These are phyloP conservation scores for Colletotrichum musae DNA, from an alignment of 2,329 filamentous ascomycete genomes.

Conservation along the genomic window DNA sequence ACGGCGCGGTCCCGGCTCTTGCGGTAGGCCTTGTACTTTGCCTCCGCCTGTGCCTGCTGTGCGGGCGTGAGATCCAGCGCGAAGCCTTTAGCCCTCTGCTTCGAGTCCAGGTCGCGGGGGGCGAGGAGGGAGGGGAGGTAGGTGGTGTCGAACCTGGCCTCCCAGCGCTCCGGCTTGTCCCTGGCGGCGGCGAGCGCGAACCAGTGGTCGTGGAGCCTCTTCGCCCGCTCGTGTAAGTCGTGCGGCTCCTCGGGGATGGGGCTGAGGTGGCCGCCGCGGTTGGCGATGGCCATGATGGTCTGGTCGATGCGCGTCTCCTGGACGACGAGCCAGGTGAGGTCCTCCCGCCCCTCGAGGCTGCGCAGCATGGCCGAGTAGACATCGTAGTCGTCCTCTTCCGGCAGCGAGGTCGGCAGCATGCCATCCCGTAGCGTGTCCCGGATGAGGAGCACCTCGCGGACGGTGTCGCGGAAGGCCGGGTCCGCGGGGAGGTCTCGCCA, in stretches of 20 bases:
- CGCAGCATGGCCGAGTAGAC: conserved; percentile 30
- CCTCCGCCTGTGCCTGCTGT: conserved; percentile 31
- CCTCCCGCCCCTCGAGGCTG: conserved; percentile 32
- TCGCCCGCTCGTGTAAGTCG: conserved; percentile 26
- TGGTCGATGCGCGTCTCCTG: conserved; percentile 34
- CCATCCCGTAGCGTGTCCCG: conserved; percentile 35
- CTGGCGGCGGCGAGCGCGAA: conserved; percentile 7
- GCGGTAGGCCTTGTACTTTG: conserved; percentile 37
- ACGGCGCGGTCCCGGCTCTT: conserved; percentile 34
- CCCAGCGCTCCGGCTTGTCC: conserved; percentile 35
- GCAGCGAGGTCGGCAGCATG: conserved; percentile 32
- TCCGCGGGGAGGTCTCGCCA: conserved; percentile 37
- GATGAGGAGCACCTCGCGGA: conserved; percentile 33
- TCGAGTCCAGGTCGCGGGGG: neutral
- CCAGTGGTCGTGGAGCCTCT: conserved; percentile 29
- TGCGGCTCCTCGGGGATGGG: conserved; percentile 38
- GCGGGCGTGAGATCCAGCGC: conserved; percentile 21
- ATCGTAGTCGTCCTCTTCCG: conserved; percentile 33
- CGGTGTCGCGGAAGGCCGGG: conserved; percentile 24
- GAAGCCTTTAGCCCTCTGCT: neutral
- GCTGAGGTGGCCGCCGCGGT: conserved; percentile 27
- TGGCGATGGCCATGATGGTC: conserved; percentile 31
- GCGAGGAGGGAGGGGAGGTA: conserved; percentile 14
- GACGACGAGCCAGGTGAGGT: conserved; percentile 35
- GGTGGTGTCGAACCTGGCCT: conserved; percentile 25